Conservation (phyloP, 2,329 filamentous ascomycete species). For the Nigrograna mackinnonii region DNA sequence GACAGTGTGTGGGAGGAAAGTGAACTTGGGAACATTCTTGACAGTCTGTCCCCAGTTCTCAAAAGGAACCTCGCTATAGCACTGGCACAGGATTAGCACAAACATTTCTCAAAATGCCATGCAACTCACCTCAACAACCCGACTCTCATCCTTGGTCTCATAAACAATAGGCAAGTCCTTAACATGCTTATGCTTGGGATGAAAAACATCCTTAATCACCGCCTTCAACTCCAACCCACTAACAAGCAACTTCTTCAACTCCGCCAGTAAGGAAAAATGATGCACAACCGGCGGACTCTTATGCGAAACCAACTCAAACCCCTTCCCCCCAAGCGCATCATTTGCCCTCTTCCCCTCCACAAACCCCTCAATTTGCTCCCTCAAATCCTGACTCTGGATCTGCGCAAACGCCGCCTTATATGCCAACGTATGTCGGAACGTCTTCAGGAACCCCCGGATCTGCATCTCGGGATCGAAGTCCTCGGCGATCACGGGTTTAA, state of each 20-base stretch:
- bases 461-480: constrained; percentile 32
- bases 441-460: constrained; percentile 33
- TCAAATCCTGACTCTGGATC: constrained; percentile 26
- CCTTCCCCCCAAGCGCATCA: constrained; percentile 21
- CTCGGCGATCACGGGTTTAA: constrained; percentile 32
- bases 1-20: constrained; percentile 47
- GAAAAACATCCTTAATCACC: constrained; percentile 21
- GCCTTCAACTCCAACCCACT: constrained; percentile 16
- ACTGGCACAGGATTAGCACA: constrained; percentile 8
- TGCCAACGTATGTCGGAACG: constrained; percentile 29
- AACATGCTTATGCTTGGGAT: constrained; percentile 21
- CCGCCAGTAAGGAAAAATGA: constrained; percentile 31
- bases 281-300: constrained; percentile 34
- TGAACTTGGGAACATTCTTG: constrained; percentile 43
- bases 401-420: constrained; percentile 29
- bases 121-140: constrained; percentile 36
- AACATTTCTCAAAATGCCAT: not conserved
- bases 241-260: constrained; percentile 16
- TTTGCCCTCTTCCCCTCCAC: constrained; percentile 27
- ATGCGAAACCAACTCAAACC: constrained; percentile 24
- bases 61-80: constrained; percentile 29
- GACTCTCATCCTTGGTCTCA: constrained; percentile 31
- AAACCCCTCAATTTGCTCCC: constrained; percentile 32
- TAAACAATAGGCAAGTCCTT: constrained; percentile 29
- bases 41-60: constrained; percentile 49